Percentiles rank a stretch among this genome's conserved stretches.
These are phyloP conservation scores for Tetradesmus obliquus DNA, from an alignment of 139 green algal genomes.

Conservation along the genomic window DNA sequence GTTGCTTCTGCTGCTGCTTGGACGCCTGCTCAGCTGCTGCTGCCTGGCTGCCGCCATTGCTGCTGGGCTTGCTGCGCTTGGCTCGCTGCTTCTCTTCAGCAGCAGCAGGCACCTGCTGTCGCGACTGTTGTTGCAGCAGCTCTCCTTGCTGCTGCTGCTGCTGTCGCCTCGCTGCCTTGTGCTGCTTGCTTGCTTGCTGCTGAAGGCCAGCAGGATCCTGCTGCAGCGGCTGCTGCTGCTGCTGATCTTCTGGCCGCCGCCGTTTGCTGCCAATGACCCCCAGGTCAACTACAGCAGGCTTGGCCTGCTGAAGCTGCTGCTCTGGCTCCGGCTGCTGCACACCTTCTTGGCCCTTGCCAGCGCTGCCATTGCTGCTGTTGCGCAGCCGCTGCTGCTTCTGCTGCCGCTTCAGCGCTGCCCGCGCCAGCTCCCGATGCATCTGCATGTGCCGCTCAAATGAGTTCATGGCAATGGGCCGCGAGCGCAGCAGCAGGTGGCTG, in stretches of 20 bases:
- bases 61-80: constrained; percentile 18
- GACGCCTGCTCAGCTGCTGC: neutral
- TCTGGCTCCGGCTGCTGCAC: neutral
- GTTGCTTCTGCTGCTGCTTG: neutral
- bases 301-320: constrained; percentile 4
- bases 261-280: neutral
- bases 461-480: neutral
- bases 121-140: neutral
- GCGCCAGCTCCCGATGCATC: constrained; percentile 35
- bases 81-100: neutral
- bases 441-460: constrained; percentile 39
- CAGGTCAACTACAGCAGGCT: neutral
- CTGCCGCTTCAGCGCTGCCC: neutral
- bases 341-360: neutral
- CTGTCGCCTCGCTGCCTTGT: neutral
- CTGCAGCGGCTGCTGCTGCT: neutral
- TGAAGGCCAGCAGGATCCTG: neutral
- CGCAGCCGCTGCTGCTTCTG: constrained; percentile 23
- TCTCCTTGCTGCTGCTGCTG: constrained; percentile 12
- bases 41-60: neutral
- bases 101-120: neutral
- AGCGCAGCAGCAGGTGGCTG: neutral
- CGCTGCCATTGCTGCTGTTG: neutral
- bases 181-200: neutral
- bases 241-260: neutral